Evolutionary conservation across 2,329 filamentous ascomycete genomes (phyloP), one percentile per base, ranked within the genome.

Genomic region (Ilyonectria robusta): DNA sequence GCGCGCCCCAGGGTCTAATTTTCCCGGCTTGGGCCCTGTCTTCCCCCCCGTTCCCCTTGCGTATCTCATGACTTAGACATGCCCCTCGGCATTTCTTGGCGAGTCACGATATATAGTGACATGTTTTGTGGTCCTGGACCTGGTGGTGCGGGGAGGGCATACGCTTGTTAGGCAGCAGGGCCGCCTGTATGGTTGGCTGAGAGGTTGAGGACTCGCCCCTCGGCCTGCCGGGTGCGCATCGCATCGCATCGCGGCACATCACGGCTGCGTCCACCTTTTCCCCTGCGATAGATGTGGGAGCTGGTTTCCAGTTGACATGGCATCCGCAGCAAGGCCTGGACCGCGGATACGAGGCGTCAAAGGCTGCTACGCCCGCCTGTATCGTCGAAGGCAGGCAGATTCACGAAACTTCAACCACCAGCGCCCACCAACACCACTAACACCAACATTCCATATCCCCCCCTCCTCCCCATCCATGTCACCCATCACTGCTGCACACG

Each of bases 111-210:
- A 23, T 31, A 46, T 55, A 19, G 50, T n/a, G 23, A 19, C 56
- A 21, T 35, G 48, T 17, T 51, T 44, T 15, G 33, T 59, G 31
- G 42, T 31, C 33, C 17, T 26, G 33, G 31, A 11, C 31, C 31
- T 11, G 31, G 31, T 31, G 57, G 56, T 59, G 57, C 47, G 57
- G 56, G 57, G 57, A 37, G 44, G 19, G 26, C 26, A 29, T 10
- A 33, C 10, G 26, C 17, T 42, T 57, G 35, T 42, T 54, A 65
- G 63, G 63, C 63, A 65, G 58, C 63, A 65, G 57, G 57, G 63
- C 63, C 53, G n/a, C 31, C 23, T 9, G 47, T 54, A 55, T 54
- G 60, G 62, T 48, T 63, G 53, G 44, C 40, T 42, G 37, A n/a
- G 37, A n/a, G 31, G 31, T 33, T 33, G 31, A 33, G 31, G 31